phyloP scores from a whole-genome alignment of 2,329 filamentous ascomycete genomes.

The Talaromyces amestolkiae region DNA sequence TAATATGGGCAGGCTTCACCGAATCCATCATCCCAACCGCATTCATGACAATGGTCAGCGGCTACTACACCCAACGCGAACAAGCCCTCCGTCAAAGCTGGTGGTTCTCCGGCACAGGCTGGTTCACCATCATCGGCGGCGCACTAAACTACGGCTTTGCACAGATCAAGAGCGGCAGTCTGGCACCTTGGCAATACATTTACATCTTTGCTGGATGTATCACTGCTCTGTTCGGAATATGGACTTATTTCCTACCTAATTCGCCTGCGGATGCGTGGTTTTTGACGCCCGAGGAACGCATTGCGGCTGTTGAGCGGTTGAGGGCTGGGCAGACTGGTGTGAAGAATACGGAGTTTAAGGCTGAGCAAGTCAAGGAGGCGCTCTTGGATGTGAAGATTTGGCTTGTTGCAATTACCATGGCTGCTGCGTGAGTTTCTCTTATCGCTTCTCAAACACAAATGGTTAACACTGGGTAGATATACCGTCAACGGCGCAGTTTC shows the following conservation, averaged over 20 bases:
- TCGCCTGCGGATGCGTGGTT: constrained; percentile 69
- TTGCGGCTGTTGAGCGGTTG: constrained; percentile 64
- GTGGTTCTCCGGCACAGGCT: constrained; percentile 62
- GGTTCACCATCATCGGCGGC: constrained; percentile 62
- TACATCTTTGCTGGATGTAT: constrained; percentile 64
- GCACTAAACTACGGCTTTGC: constrained; percentile 67
- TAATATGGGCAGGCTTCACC: constrained; percentile 45
- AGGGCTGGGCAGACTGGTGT: constrained; percentile 63
- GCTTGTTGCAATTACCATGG: constrained; percentile 67
- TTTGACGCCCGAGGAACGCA: constrained; percentile 59
- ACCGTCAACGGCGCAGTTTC: constrained; percentile 70
- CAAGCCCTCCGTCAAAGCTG: constrained; percentile 64
- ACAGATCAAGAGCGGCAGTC: constrained; percentile 54
- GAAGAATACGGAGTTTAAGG: constrained; percentile 60
- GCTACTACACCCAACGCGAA: constrained; percentile 64
- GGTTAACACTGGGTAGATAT: constrained; percentile 42
- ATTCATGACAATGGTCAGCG: constrained; percentile 63
- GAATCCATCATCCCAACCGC: constrained; percentile 65
- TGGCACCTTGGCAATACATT: constrained; percentile 68
- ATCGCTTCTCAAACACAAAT: background rate
- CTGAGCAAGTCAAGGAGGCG: constrained; percentile 57
- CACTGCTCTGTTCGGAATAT: constrained; percentile 63
- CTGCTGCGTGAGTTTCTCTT: constrained; percentile 50
- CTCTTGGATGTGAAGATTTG: constrained; percentile 61
- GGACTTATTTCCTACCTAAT: constrained; percentile 65